These are phyloP conservation scores for Aspergillus bertholletiae DNA, from an alignment of 495 filamentous ascomycete species.

Conservation along the genomic window DNA sequence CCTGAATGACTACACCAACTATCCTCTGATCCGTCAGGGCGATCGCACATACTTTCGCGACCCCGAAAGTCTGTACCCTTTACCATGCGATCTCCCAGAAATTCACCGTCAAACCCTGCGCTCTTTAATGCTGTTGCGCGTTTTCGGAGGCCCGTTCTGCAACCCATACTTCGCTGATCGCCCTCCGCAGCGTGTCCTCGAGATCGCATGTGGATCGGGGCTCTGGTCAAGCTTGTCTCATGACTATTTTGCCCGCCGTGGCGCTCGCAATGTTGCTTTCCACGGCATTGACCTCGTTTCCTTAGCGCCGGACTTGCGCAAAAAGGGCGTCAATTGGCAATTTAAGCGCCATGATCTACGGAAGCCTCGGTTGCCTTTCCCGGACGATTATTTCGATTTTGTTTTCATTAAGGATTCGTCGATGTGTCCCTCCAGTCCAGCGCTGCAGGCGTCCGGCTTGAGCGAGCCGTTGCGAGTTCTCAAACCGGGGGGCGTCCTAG, in stretches of 20 bases:
- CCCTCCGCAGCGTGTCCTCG: conserved; percentile 74
- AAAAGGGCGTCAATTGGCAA: conserved; percentile 77
- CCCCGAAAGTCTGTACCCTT: conserved; percentile 67
- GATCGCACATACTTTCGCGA: conserved; percentile 82
- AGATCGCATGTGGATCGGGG: conserved; percentile 84
- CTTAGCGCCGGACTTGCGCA: conserved; percentile 66
- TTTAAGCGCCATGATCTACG: conserved; percentile 87
- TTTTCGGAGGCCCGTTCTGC: conserved; percentile 78
- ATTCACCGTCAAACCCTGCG: conserved; percentile 83
- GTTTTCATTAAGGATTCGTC: conserved; percentile 87
- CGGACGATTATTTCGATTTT: conserved; percentile 81
- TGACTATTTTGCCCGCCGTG: conserved; percentile 63
- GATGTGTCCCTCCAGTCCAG: conserved; percentile 59
- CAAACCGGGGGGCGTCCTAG: conserved; percentile 72
- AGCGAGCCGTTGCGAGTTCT: conserved; percentile 76
- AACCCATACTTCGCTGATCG: conserved; percentile 59
- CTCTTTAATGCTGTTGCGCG: conserved; percentile 74
- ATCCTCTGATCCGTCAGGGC: conserved; percentile 67
- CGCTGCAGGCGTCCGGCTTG: conserved; percentile 60
- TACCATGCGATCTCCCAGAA: conserved; percentile 86
- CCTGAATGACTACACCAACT: conserved; percentile 43
- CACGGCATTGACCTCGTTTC: conserved; percentile 82
- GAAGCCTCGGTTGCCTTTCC: conserved; percentile 70
- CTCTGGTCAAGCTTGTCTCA: conserved; percentile 88
- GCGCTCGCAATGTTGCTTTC: conserved; percentile 63